Evolutionary conservation across 768 basidiomycete species (phyloP).

Genomic region (Cystofilobasidium bisporidii): DNA sequence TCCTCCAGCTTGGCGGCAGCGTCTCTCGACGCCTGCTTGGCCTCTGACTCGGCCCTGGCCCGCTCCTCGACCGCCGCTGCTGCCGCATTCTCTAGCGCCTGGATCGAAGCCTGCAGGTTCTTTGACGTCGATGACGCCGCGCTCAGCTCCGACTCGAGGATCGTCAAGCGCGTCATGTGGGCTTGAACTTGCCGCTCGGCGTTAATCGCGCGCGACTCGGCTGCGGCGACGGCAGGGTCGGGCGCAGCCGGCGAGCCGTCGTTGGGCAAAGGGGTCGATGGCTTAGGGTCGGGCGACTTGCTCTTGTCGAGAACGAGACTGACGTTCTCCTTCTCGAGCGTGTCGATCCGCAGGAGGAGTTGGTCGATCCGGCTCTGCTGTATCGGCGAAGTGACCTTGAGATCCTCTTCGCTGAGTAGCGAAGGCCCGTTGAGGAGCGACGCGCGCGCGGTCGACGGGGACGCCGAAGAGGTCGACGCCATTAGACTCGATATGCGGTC

Average conservation of each 20-base stretch:
- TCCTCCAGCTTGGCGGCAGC: constrained; percentile 30
- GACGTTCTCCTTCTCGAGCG: constrained; percentile 61
- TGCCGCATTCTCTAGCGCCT: constrained; percentile 46
- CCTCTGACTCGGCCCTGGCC: constrained; percentile 47
- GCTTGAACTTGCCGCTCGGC: constrained; percentile 27
- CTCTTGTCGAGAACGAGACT: constrained; percentile 41
- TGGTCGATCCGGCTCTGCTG: constrained; percentile 11
- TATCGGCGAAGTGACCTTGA: neutral
- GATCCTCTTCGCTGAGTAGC: neutral
- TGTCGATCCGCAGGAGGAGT: constrained; percentile 46
- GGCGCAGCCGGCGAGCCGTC: neutral
- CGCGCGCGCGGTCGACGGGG: neutral
- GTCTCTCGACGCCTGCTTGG: constrained; percentile 43
- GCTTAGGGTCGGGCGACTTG: neutral
- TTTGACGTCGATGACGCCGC: constrained; percentile 8
- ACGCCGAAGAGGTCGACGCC: constrained; percentile 29
- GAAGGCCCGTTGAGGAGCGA: neutral
- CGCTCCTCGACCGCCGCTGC: constrained; percentile 42
- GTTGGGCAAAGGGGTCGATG: neutral
- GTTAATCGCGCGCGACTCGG: constrained; percentile 15
- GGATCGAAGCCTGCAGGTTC: constrained; percentile 34
- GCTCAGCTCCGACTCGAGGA: constrained; percentile 24
- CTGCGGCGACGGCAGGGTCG: neutral
- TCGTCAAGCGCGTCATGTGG: constrained; percentile 18
- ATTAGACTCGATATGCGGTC: constrained; percentile 48